Evolutionary conservation across 805 yeast species (phyloP).

Genomic region (Starmerella tilneyi): DNA sequence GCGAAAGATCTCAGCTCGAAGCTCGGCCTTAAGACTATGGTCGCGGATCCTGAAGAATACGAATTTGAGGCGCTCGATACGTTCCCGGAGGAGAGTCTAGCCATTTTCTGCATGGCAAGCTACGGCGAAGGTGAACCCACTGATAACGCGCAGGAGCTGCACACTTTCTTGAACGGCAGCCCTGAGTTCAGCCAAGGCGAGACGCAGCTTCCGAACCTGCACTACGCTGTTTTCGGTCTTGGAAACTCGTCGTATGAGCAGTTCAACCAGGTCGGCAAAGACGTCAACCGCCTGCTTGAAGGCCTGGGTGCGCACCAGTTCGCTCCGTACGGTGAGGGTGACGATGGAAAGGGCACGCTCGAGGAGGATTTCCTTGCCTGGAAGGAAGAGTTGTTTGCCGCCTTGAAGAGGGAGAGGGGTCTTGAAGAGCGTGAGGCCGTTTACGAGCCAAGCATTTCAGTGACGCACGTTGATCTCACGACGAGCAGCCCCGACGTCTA

Average conservation of each 20-base stretch:
- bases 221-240: conserved; percentile 73
- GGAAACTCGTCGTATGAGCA: conserved; percentile 94
- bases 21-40: conserved; percentile 72
- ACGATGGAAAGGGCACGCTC: conserved; percentile 87
- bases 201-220: conserved; percentile 41
- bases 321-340: conserved; percentile 82
- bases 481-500: conserved; percentile 41
- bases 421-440: conserved; percentile 70
- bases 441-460: conserved; percentile 58
- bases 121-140: conserved; percentile 99
- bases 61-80: conserved; percentile 69
- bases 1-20: conserved; percentile 77
- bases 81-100: conserved; percentile 48
- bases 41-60: conserved; percentile 79
- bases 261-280: conserved; percentile 69
- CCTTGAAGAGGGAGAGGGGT: conserved; percentile 51
- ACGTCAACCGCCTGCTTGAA: conserved; percentile 40
- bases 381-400: conserved; percentile 70
- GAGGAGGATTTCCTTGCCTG: conserved; percentile 91
- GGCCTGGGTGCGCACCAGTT: conserved; percentile 62
- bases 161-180: conserved; percentile 48
- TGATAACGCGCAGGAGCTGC: conserved; percentile 78
- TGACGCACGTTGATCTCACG: conserved; percentile 26
- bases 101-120: conserved; percentile 75
- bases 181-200: conserved; percentile 39